Evolutionary conservation across 1,284 basidiomycete species (phyloP), one percentile per base, ranked within the genome.

Genomic region (Tetrapyrgos nigripes): DNA sequence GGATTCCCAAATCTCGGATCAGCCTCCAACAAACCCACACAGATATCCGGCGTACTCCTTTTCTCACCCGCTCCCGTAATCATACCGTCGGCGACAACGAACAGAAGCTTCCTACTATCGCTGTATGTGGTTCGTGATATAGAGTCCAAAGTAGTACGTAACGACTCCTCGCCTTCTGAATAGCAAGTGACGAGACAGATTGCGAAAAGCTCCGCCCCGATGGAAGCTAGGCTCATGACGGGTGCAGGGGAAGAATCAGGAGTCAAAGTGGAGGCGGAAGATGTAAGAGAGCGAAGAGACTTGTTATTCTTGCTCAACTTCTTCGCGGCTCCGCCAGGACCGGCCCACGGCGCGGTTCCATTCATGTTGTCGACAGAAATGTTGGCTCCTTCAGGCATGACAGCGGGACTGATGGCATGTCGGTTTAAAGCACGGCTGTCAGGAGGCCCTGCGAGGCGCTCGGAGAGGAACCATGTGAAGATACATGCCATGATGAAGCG

Each of bases 1-100:
- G 97, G 97, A 69, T 98, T 96, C 26, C 97, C 96, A 70, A 99
- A 99, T 5, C 97, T 85, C 21, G 93, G 89, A 74, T 99, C 97
- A 3, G 94, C 93, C 66, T 98, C 96, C 58, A 99, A 76, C 62
- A 99, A 76, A 53, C 89, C 84, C 37, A 99, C 96, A 71, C 97
- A 98, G 53, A 95, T 96, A 75, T 99, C 97, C 10, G 97, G 97
- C 3, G 97, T 99, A 64, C 93, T 96, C 69, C 83, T 83, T 74
- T 95, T 93, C 80, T 99, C 97, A 53, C 97, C 97, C 3, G 90
- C 90, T 50, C 97, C 97, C 0, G 97, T 99, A 64, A 99, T 96
- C 94, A 99, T 98, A 4, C 97, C 97, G 74, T 99, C 97, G 35
- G 96, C 97, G 8, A 99, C 91, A 57, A 99, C 83, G 72, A 98